Percentiles rank a stretch among this genome's conserved stretches.
Evolutionary conservation across 106 monocot genomes (phyloP).

Genomic region (Allium sativum): DNA sequence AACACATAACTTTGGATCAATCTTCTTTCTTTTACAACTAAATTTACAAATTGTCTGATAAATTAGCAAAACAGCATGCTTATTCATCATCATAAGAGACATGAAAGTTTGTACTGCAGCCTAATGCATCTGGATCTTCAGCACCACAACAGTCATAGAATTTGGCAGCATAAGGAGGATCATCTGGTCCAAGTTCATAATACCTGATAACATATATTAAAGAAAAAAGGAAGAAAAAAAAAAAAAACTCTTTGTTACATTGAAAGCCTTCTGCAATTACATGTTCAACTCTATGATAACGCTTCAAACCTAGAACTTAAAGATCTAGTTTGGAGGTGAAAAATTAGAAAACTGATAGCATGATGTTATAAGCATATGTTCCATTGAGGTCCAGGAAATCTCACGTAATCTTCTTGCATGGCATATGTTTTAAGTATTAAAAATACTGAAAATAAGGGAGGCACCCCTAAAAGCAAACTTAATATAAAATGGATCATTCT

Average conservation of each 20-base stretch:
- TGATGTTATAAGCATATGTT: neutral
- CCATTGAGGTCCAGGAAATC: neutral
- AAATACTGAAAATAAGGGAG: too few relatives aligned
- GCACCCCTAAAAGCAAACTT: too few relatives aligned
- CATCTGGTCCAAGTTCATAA: conserved; percentile 83
- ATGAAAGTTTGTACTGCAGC: conserved; percentile 67
- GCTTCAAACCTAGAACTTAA: neutral
- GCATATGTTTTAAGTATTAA: too few relatives aligned
- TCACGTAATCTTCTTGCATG: too few relatives aligned
- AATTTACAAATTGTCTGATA: neutral
- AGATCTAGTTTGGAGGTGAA: neutral
- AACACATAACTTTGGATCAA: neutral
- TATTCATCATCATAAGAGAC: conserved; percentile 74
- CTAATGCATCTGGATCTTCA: conserved; percentile 72
- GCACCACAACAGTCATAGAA: conserved; percentile 99
- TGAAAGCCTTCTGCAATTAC: neutral
- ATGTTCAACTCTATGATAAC: neutral
- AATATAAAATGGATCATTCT: too few relatives aligned
- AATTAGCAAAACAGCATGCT: neutral
- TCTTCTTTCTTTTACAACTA: neutral
- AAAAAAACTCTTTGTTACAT: neutral
- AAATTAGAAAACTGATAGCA: neutral
- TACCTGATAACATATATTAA: conserved; percentile 34
- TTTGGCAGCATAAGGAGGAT: conserved; percentile 94
- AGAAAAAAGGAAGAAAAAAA: neutral